Base-by-base conservation (phyloP, 805 yeast species). In the Nakazawaea populi region DNA sequence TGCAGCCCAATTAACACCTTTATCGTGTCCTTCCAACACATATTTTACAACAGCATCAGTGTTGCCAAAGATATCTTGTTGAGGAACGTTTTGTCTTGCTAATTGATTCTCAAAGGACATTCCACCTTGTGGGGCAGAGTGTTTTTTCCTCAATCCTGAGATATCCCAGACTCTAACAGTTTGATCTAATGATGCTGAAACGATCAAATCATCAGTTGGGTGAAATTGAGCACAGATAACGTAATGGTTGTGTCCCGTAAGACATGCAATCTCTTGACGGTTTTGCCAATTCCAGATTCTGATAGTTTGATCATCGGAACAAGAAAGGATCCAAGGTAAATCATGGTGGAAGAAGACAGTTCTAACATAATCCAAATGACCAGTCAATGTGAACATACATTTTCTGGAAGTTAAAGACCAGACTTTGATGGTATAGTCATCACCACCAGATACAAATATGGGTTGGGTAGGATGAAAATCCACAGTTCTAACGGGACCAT, bases 221-320 rank as follows among this genome's bases (percentile, higher is more conserved):
- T 94, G 99, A 79, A 94, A 94, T 68, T 89, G 95, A 2, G 99
- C 98, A 60, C 95, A 87, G 94, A 94, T 89, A 51, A 94, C 97
- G 69, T 95, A 94, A 72, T 94, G 99, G 71, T 89, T 91, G 70
- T 94, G 99, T 55, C 99, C 99, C 6, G 99, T 92, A 59, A 94
- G 73, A 62, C 97, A 89, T 8, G 98, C 98, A 63, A 94, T 87
- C 62, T 94, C 98, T 67, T 90, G 92, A 60, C 99, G 83, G 67
- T 91, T 91, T 74, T 95, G 99, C 99, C 99, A 94, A 72, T 94
- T 95, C 99, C 99, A 94, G 58, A 94, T 92, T 67, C 99, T 80
- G 57, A 95, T 90, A 34, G 99, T 94, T 72, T 94, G 99, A 74
- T 94, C 99, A 70, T 94, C 99, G 43, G 97, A 89, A 54, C 94